Evolutionary conservation across 2,329 filamentous ascomycete species (phyloP).

Genomic region (Plectosphaerella cucumerina): DNA sequence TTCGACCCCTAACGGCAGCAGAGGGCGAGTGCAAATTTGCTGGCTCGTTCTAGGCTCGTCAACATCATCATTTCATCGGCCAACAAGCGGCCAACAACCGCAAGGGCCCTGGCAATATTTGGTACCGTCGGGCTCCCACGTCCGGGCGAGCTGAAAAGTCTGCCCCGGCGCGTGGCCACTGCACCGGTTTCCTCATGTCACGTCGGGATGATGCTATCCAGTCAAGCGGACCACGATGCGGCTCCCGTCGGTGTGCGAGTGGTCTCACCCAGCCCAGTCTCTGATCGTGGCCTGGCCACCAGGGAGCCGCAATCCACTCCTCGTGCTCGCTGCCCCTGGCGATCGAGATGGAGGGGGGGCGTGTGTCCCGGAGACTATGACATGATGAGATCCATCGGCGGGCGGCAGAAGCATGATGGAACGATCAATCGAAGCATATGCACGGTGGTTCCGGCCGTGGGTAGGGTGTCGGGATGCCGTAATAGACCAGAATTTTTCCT

Average conservation of each 20-base stretch:
- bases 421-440: not conserved
- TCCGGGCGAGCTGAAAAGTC: no score
- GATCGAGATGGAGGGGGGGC: not conserved
- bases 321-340: not conserved
- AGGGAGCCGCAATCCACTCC: not conserved
- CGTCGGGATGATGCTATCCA: not conserved
- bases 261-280: not conserved
- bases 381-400: not conserved
- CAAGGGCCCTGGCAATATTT: no score
- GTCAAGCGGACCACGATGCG: constrained; percentile 1
- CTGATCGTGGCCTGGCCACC: not conserved
- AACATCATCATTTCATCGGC: no score
- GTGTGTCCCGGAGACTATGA: not conserved
- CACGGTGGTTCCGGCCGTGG: not conserved
- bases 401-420: constrained; percentile 1
- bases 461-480: not conserved
- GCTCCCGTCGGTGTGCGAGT: not conserved
- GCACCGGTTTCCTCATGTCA: no score
- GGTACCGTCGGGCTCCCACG: no score
- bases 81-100: no score
- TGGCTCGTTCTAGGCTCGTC: no score
- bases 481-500: not conserved
- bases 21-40: no score
- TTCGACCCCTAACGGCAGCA: no score
- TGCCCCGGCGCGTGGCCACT: no score